Base-by-base conservation (phyloP, 1,139 yeast genomes). In the Sugiyamaella xylanicola region DNA sequence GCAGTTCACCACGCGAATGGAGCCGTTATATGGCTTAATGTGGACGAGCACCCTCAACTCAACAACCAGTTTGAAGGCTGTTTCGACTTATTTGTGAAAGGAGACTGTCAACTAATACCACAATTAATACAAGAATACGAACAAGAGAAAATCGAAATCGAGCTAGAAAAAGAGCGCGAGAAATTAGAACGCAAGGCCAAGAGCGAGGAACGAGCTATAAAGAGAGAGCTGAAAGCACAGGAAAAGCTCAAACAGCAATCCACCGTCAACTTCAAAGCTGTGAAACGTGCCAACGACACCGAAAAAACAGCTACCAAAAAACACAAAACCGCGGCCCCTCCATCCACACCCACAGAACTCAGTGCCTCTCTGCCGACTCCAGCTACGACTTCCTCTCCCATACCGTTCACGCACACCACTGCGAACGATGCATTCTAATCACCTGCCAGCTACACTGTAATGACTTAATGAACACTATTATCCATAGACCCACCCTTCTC, bases 1-100 rank as follows among this genome's bases (percentile, higher is more conserved):
- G 79, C 83, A 2, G 85, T 90, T 7, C 91, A 84, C 65, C 75
- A 81, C 1, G 75, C 77, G 22, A 78, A 75, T 53, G 86, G 87
- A 0, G 78, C 79, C 54, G 79, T 83, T 1, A 75, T 83, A 2
- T 83, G 85, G 83, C 66, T 83, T 40, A 82, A 82, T 62, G 74
- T 75, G 40, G 86, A 83, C 46, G 74, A 75, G 53, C 72, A 82
- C 0, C 60, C 64, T 5, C 76, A 76, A 63, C 69, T 77, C 5
- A 61, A 63, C 42, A 74, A 77, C 29, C 84, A 81, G 60, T 76
- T 77, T 59, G 77, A 82, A 32, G 83, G 80, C 9, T 68, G 76
- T 58, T 76, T 83, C 59, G 87, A 84, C 62, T 63, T 83, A 51
- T 71, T 81, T 16, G 78, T 83, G 8, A 74, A 78, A 13, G 87